Conservation (phyloP, 495 filamentous ascomycete genomes). For the Tuber brumale region DNA sequence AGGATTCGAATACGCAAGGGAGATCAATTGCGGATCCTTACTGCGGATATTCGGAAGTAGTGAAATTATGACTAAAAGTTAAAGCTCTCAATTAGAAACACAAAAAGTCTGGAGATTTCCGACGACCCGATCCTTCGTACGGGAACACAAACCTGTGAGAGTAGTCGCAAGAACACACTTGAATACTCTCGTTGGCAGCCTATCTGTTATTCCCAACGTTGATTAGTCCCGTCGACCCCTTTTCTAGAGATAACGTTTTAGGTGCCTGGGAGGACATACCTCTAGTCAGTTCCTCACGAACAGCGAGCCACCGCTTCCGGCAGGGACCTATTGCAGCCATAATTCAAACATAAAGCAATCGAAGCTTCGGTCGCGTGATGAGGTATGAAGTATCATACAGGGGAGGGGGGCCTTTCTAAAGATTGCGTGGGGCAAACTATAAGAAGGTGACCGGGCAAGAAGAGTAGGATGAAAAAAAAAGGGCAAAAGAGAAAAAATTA, state of each 20-base stretch:
- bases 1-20: neutral
- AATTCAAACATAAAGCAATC: neutral
- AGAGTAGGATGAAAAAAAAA: neutral
- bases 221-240: neutral
- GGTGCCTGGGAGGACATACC: slow-evolving; percentile 14
- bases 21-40: slow-evolving; percentile 20
- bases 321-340: neutral
- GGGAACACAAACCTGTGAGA: slow-evolving; percentile 38
- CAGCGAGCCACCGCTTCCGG: slow-evolving; percentile 18
- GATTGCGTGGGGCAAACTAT: neutral
- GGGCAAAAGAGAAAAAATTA: neutral
- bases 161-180: slow-evolving; percentile 49
- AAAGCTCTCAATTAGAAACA: neutral
- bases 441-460: neutral
- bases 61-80: slow-evolving; percentile 42
- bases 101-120: neutral
- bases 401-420: neutral
- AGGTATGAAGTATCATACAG: neutral
- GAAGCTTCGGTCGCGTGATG: neutral
- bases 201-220: slow-evolving; percentile 16
- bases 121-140: neutral
- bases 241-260: neutral
- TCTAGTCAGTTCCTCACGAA: slow-evolving; percentile 25
- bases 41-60: slow-evolving; percentile 39
- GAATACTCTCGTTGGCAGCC: slow-evolving; percentile 45